Base-by-base conservation (phyloP, 495 filamentous ascomycete species). In the Penicillium longicatenatum region DNA sequence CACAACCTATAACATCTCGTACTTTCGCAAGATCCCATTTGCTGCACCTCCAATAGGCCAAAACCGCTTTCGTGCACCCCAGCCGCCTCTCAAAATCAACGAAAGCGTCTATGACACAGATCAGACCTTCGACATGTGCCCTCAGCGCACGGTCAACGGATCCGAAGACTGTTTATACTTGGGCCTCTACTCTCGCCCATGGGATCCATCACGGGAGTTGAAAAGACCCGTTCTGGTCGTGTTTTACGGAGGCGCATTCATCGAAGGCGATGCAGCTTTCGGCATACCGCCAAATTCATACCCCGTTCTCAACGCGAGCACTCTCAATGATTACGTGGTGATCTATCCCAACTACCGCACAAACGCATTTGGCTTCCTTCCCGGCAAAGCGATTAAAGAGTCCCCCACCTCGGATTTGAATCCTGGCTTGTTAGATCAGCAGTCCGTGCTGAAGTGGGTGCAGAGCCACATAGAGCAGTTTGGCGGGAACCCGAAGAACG, bases 131-230 rank as follows among this genome's bases (percentile, higher is more conserved):
- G 77, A 84, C 55, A 80, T 83, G 75, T 86, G 82, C 55, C 79
- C 81, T 9, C 82, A 86, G 64, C 70, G 79, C 58, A 80, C 77
- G 3, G 74, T 75, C 20, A 89, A 85, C 47, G 85, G 85, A 2
- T 78, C 77, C 14, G 84, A 87, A 67, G 84, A 87, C 60, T 86
- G 84, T 64, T 68, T 86, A 4, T 87, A 86, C 52, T 71, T 88
- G 3, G 79, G 78, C 10, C 66, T 87, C 0, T 86, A 84, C 66
- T 79, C 82, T 3, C 77, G 82, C 1, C 83, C 83, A 7, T 86
- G 83, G 83, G 48, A 55, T 47, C 55, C 60, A 8, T 42, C 52
- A 2, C 60, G 65, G 12, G 57, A 71, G 48, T 53, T 69, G 17
- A 76, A 69, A 30, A 71, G 82, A 16, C 85, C 85, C 0, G 85